These are phyloP conservation scores for Arthrobotrys iridis DNA, from an alignment of 2,329 filamentous ascomycete species.

Conservation along the genomic window DNA sequence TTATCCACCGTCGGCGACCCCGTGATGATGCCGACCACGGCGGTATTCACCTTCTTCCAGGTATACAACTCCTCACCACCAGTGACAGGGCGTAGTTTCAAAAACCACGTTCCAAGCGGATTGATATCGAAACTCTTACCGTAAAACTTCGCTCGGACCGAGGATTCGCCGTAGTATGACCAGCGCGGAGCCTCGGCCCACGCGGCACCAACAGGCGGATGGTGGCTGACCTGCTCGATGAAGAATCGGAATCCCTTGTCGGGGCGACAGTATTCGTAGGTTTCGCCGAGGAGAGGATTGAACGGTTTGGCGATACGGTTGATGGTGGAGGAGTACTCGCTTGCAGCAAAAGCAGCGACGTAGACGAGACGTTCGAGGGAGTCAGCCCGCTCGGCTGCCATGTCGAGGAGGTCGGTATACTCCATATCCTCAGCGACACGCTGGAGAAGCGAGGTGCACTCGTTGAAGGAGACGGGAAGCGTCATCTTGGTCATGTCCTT, in stretches of 20 bases:
- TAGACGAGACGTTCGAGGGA: slow-evolving; percentile 93
- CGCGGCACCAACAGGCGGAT: slow-evolving; percentile 91
- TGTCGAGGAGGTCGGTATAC: slow-evolving; percentile 90
- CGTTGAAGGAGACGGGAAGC: slow-evolving; percentile 96
- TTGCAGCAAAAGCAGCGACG: slow-evolving; percentile 93
- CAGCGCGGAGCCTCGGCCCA: slow-evolving; percentile 92
- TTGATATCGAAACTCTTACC: slow-evolving; percentile 98
- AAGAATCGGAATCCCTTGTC: slow-evolving; percentile 99
- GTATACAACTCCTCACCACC: slow-evolving; percentile 90
- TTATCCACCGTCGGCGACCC: slow-evolving; percentile 97
- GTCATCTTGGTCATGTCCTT: slow-evolving; percentile 99
- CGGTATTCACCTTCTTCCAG: slow-evolving; percentile 98
- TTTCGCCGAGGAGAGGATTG: slow-evolving; percentile 94
- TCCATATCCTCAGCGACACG: slow-evolving; percentile 98
- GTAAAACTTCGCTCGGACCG: slow-evolving; percentile 95
- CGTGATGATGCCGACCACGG: slow-evolving; percentile 97
- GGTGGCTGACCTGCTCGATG: slow-evolving; percentile 97
- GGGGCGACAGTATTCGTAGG: slow-evolving; percentile 92
- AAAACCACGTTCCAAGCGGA: slow-evolving; percentile 95
- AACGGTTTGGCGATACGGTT: slow-evolving; percentile 97
- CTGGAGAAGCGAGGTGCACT: slow-evolving; percentile 93
- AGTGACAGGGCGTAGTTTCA: slow-evolving; percentile 78
- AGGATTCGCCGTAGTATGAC: slow-evolving; percentile 97
- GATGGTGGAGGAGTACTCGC: slow-evolving; percentile 96
- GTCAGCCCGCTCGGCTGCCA: slow-evolving; percentile 83